Percentiles rank a stretch among this genome's conserved stretches.
phyloP scores from a whole-genome alignment of 83 land plant genomes.

The Thuja plicata region DNA sequence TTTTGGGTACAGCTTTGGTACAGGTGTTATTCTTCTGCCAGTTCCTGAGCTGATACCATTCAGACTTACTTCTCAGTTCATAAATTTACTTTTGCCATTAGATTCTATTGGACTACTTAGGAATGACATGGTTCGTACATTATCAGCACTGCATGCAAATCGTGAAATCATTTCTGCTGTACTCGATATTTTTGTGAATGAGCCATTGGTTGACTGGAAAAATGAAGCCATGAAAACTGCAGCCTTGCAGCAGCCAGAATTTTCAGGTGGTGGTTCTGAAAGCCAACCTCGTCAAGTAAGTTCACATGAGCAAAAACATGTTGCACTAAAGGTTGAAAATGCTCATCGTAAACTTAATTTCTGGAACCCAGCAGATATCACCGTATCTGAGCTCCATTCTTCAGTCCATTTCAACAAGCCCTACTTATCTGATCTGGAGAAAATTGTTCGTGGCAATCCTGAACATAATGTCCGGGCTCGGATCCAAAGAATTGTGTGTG shows the following conservation, averaged over 20 bases:
- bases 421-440: constrained; percentile 31
- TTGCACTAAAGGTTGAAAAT: constrained; percentile 53
- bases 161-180: constrained; percentile 48
- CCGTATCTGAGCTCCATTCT: constrained; percentile 43
- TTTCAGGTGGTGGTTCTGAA: constrained; percentile 1
- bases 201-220: constrained; percentile 64
- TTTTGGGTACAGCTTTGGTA: constrained; percentile 68
- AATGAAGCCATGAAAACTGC: constrained; percentile 47
- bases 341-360: constrained; percentile 53
- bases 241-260: constrained; percentile 15
- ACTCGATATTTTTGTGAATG: constrained; percentile 56
- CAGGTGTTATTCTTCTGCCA: constrained; percentile 51
- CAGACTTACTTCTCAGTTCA: constrained; percentile 48
- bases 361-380: constrained; percentile 60
- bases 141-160: constrained; percentile 43
- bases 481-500: constrained; percentile 31
- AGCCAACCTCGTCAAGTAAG: constrained; percentile 18
- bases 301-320: constrained; percentile 42
- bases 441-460: constrained; percentile 45
- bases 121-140: constrained; percentile 48
- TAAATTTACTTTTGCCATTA: constrained; percentile 43
- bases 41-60: constrained; percentile 64
- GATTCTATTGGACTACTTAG: constrained; percentile 48
- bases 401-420: constrained; percentile 48
- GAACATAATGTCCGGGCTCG: constrained; percentile 31